Conservation (phyloP, 202 grass and related monocot genomes). For the Setaria viridis region DNA sequence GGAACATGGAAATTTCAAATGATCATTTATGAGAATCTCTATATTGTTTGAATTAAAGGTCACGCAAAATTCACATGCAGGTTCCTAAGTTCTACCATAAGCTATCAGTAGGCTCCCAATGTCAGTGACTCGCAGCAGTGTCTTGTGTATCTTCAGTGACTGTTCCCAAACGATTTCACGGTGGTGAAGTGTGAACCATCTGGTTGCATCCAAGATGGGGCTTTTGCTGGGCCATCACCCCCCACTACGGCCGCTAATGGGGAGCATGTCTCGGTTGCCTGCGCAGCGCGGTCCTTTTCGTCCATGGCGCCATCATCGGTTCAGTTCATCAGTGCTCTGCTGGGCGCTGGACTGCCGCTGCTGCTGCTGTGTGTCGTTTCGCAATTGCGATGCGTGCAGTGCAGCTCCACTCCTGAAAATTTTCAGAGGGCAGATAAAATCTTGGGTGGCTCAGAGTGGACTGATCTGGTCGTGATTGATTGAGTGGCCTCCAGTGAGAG, state of each 20-base stretch:
- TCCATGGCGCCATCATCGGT: conserved; percentile 15
- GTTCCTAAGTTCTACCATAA: background rate
- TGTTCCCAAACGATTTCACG: background rate
- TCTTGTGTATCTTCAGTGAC: background rate
- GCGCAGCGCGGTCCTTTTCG: conserved; percentile 49
- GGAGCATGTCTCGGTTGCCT: conserved; percentile 43
- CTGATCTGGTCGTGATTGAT: background rate
- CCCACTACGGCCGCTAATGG: conserved; percentile 30
- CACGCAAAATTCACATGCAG: background rate
- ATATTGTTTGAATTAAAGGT: background rate
- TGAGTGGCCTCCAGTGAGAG: conserved; percentile 10
- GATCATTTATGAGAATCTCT: background rate
- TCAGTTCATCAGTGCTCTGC: conserved; percentile 14
- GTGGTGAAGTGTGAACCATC: background rate
- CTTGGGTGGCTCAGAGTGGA: background rate
- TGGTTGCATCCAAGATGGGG: conserved; percentile 39
- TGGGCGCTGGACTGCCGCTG: background rate
- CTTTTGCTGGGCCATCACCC: conserved; percentile 41
- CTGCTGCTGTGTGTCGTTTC: background rate
- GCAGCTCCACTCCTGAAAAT: conserved; percentile 4
- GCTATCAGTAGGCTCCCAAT: background rate
- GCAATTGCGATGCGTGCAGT: conserved; percentile 24
- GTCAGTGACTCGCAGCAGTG: background rate
- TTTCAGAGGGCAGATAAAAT: conserved; percentile 17
- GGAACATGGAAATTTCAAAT: background rate